Percentiles rank a stretch among this genome's conserved stretches.
Conservation (phyloP, 768 basidiomycete genomes). For the Kwoniella dendrophila region DNA sequence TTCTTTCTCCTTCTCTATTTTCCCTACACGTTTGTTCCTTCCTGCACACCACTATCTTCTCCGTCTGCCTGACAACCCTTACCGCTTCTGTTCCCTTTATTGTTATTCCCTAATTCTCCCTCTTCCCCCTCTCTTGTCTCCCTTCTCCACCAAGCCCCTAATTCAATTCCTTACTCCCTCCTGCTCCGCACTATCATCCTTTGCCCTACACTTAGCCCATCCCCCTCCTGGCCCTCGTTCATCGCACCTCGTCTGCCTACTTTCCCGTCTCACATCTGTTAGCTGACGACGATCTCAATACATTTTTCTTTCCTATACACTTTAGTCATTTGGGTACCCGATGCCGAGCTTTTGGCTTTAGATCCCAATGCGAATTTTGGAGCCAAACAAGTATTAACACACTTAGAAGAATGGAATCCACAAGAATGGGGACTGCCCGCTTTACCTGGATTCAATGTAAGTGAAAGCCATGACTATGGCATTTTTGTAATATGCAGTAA, state of each 20-base stretch:
- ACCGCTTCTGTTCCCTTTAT: too few species aligned
- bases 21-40: background rate
- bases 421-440: slow-evolving; percentile 45
- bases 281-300: background rate
- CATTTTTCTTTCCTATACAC: background rate
- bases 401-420: slow-evolving; percentile 48
- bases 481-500: too few species aligned
- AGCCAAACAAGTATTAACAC: slow-evolving; percentile 39
- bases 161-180: too few species aligned
- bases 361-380: slow-evolving; percentile 46
- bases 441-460: slow-evolving; percentile 21
- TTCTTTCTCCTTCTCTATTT: background rate
- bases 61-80: too few species aligned
- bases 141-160: too few species aligned
- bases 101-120: background rate
- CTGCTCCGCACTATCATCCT: too few species aligned
- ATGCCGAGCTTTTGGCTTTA: slow-evolving; percentile 42
- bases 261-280: background rate
- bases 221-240: too few species aligned
- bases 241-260: background rate
- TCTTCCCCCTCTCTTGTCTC: background rate
- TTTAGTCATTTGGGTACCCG: slow-evolving; percentile 54
- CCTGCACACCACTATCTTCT: background rate
- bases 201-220: too few species aligned
- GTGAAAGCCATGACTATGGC: too few species aligned